Evolutionary conservation across 2,329 filamentous ascomycete species (phyloP), one percentile per base, ranked within the genome.

Genomic region (Diaporthe australafricana): DNA sequence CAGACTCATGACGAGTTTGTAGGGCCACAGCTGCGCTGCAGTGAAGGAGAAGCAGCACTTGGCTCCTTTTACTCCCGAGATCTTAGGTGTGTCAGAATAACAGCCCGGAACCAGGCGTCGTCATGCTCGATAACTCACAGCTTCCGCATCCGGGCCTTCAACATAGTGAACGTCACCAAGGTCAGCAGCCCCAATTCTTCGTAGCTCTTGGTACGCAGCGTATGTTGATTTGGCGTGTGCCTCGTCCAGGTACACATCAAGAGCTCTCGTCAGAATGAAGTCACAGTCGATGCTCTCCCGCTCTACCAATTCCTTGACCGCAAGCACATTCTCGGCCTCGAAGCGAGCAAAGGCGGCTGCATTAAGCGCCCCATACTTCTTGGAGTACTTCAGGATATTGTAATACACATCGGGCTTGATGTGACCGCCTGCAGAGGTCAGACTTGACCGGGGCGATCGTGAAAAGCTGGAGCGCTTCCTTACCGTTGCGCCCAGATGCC

Each of bases 281-380:
- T 86, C 83, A 8, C 57, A 72, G 25, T 70, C 68, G 68, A 72
- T 70, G 0, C 30, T 67, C 22, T 65, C 71, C 12, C 17, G 14
- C 77, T 78, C 40, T 88, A 90, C 74, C 78, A 90, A 42, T 82
- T 90, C 60, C 50, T 71, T 71, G 1, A 71, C 60, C 1, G 56
- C 69, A 12, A 45, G 63, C 22, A 71, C 60, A 17, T 71, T 63
- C 17, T 84, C 89, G 47, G 87, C 88, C 35, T 85, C 86, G 5
- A 88, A 85, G 25, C 89, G 88, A 14, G 90, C 91, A 75, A 90
- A 89, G 84, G 81, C 87, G 3, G 50, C 60, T 27, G 69, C 69
- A 17, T 63, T 47, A 16, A 47, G 35, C 12, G 57, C 11, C 16
- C 69, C 69, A 22, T 66, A 71, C 32, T 53, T 71, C 35, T 65